Percentiles rank a stretch among this genome's conserved stretches.
These are phyloP conservation scores for Fraxinus platypoda DNA, from an alignment of 305 asterid genomes.

Conservation along the genomic window DNA sequence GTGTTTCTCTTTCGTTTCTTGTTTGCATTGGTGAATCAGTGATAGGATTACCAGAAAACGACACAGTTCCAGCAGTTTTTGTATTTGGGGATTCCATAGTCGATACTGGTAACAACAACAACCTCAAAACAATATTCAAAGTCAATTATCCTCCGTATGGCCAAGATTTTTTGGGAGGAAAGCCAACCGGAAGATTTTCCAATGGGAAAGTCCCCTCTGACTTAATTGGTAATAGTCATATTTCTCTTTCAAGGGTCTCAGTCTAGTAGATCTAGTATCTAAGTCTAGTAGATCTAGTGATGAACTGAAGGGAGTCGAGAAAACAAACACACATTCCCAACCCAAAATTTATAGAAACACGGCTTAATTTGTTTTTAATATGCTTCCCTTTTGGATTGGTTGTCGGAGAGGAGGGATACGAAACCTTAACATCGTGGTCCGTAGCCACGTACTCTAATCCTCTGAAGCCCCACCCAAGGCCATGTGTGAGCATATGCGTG, in stretches of 20 bases:
- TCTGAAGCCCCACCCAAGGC: background rate
- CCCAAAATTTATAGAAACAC: background rate
- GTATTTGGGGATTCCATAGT: constrained; percentile 68
- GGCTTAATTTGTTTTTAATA: background rate
- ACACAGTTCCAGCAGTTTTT: constrained; percentile 45
- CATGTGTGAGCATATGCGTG: background rate
- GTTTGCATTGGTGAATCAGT: constrained; percentile 13
- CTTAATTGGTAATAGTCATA: constrained; percentile 37
- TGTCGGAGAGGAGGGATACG: background rate
- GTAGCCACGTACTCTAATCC: background rate
- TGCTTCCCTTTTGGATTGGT: background rate
- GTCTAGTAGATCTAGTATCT: background rate
- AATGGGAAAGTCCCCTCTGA: constrained; percentile 66
- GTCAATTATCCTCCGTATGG: constrained; percentile 67
- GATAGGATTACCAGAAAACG: constrained; percentile 26
- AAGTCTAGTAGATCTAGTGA: background rate
- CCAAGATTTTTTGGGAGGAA: constrained; percentile 55
- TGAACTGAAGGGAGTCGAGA: background rate
- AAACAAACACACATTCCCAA: background rate
- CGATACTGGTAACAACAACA: constrained; percentile 69
- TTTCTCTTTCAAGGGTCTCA: background rate
- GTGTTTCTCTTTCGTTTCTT: background rate
- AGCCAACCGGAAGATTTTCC: constrained; percentile 62
- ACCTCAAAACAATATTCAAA: constrained; percentile 37
- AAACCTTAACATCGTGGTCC: background rate